These are phyloP conservation scores for Kalmusia sp. DNA, from an alignment of 2,329 filamentous ascomycete genomes.

Conservation along the genomic window DNA sequence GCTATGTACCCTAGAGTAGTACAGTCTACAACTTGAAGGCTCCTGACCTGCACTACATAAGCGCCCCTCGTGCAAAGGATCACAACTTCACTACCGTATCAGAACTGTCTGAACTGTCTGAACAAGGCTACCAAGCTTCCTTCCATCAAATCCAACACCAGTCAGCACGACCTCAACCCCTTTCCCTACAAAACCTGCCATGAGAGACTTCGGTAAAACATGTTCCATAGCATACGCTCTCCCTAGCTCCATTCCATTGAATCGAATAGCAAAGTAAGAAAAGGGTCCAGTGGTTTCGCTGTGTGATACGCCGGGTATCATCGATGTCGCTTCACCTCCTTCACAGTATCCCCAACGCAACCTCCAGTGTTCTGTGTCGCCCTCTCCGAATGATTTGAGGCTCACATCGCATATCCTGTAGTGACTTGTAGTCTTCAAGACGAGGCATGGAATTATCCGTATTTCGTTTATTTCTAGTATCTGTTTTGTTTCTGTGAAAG, in stretches of 20 bases:
- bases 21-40: too few relatives aligned
- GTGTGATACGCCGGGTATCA: conserved; percentile 25
- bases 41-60: too few relatives aligned
- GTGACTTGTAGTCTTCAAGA: neutral
- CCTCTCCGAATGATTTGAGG: conserved; percentile 20
- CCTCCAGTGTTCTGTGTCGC: conserved; percentile 27
- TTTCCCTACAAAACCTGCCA: conserved; percentile 14
- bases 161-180: conserved; percentile 21
- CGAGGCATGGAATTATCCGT: conserved; percentile 25
- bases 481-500: neutral
- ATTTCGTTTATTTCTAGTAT: conserved; percentile 23
- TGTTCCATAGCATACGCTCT: conserved; percentile 41
- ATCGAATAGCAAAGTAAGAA: conserved; percentile 36
- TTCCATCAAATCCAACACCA: conserved; percentile 41
- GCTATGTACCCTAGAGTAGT: too few relatives aligned
- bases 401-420: conserved; percentile 20
- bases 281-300: conserved; percentile 46
- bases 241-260: conserved; percentile 28
- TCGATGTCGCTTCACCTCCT: neutral
- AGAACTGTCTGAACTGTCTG: too few relatives aligned
- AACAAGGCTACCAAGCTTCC: too few relatives aligned
- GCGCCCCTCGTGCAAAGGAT: too few relatives aligned
- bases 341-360: conserved; percentile 31
- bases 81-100: too few relatives aligned
- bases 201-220: conserved; percentile 19